These are phyloP conservation scores for Mortierella sp. DNA, from an alignment of 371 early-diverging fungal species.

Conservation along the genomic window DNA sequence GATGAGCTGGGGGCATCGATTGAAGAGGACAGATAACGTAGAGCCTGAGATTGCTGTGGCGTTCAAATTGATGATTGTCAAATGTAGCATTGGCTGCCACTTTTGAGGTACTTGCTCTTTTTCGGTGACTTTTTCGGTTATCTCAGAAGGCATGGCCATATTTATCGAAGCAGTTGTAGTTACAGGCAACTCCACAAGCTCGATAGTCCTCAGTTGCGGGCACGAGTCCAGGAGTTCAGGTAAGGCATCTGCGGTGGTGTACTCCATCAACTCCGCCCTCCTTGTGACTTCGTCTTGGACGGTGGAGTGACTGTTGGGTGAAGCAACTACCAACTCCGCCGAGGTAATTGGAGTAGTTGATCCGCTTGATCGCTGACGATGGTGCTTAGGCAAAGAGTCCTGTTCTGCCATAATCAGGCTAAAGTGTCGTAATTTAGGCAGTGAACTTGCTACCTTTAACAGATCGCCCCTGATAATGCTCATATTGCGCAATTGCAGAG, in stretches of 20 bases:
- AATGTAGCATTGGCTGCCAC: conserved; percentile 26
- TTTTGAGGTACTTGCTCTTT: background rate
- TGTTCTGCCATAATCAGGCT: conserved; percentile 24
- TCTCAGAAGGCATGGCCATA: background rate
- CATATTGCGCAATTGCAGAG: conserved; percentile 30
- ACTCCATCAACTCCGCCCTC: conserved; percentile 26
- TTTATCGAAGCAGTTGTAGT: background rate
- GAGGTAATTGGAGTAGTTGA: conserved; percentile 5
- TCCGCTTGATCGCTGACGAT: conserved; percentile 14
- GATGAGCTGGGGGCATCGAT: conserved; percentile 29
- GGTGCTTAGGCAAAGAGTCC: background rate
- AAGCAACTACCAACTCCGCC: background rate
- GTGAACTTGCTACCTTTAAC: conserved; percentile 15
- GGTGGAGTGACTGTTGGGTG: conserved; percentile 12
- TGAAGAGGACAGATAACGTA: conserved; percentile 30
- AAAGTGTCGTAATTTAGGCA: conserved; percentile 23
- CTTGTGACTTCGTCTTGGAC: conserved; percentile 12
- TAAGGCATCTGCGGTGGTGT: conserved; percentile 32
- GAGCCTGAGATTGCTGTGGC: conserved; percentile 38
- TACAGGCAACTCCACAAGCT: conserved; percentile 19
- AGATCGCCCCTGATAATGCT: conserved; percentile 28
- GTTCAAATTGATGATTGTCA: conserved; percentile 44
- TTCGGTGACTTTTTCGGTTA: background rate
- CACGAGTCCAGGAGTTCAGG: conserved; percentile 34
- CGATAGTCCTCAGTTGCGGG: conserved; percentile 35